Evolutionary conservation across 2,329 filamentous ascomycete species (phyloP), one percentile per base, ranked within the genome.

Genomic region (Claviceps arundinis): DNA sequence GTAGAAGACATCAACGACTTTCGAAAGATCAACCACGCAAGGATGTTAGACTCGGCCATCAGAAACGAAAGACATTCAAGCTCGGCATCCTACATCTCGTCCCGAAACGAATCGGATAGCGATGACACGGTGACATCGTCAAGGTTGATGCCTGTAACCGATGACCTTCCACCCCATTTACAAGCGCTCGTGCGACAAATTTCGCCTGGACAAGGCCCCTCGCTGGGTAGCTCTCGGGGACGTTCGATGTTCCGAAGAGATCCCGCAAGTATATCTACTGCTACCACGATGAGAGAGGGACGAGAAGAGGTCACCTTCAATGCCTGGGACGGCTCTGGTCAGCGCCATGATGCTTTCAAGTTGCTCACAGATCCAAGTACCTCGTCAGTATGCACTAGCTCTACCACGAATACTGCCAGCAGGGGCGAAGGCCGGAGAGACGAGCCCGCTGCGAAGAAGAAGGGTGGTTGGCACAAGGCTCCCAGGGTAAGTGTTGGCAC

Each of bases 321-420:
- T 30, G 64, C 63, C 2, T 69, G 65, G 65, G 64, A 65, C 9
- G 17, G 58, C 1, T 51, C 41, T 4, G 67, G 67, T 0, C 54
- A 52, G 0, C 57, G 51, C 5, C 54, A 65, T 30, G 47, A 48
- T 2, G 51, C 24, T 1, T 26, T 54, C 41, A 67, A 66, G 51
- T 51, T 56, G 0, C 55, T 57, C 2, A 64, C 65, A 0, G 1
- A 58, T 53, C 42, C 43, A 52, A 1, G 50, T 48, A 1, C 56
- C 1, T 54, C 54, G 2, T 54, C 52, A 8, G 56, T 55, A 4
- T 41, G n/a, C 2, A 52, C 44, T 24, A 48, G 50, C 17, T 40
- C 46, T 5, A 14, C 34, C 11, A 19, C 37, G 7, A 19, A 40
- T 11, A 14, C 42, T 13, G 3, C 11, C 22, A 16, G 14, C 34